phyloP scores from a whole-genome alignment of 2,329 filamentous ascomycete species.

The Eutypella sp. region DNA sequence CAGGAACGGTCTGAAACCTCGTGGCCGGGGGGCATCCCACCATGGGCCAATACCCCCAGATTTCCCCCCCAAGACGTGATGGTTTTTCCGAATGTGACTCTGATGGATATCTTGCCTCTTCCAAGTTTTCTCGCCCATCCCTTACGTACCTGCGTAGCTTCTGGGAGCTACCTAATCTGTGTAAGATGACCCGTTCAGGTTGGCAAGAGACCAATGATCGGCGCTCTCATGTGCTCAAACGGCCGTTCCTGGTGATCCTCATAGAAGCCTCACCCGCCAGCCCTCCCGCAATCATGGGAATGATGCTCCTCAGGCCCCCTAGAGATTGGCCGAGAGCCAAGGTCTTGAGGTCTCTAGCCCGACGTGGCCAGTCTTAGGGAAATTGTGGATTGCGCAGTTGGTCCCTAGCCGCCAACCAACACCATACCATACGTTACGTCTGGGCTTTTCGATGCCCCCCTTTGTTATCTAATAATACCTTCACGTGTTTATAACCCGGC shows the following conservation, averaged over 20 bases:
- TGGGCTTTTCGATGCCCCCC: background rate
- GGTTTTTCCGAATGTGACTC: slow-evolving; percentile 14
- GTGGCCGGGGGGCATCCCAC: too few species aligned
- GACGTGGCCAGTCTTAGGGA: slow-evolving; percentile 4
- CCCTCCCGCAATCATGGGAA: background rate
- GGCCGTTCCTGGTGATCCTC: background rate
- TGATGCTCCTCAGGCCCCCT: background rate
- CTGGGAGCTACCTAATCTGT: background rate
- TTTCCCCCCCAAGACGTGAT: background rate
- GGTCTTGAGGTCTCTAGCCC: slow-evolving; percentile 7
- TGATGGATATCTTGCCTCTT: too few species aligned
- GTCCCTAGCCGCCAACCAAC: background rate
- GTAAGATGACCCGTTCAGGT: background rate
- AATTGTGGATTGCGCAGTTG: background rate
- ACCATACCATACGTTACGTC: background rate
- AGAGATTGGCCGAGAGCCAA: slow-evolving; percentile 8
- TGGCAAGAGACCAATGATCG: background rate
- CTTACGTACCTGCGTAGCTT: slow-evolving; percentile 14
- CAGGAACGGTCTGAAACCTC: background rate
- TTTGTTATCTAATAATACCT: background rate
- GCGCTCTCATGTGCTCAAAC: background rate
- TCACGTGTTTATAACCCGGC: background rate
- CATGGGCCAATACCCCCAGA: background rate
- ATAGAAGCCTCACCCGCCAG: background rate
- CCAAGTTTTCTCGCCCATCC: too few species aligned